Evolutionary conservation across 306 rosid species (phyloP).

Genomic region (Cicer chorassanicum): DNA sequence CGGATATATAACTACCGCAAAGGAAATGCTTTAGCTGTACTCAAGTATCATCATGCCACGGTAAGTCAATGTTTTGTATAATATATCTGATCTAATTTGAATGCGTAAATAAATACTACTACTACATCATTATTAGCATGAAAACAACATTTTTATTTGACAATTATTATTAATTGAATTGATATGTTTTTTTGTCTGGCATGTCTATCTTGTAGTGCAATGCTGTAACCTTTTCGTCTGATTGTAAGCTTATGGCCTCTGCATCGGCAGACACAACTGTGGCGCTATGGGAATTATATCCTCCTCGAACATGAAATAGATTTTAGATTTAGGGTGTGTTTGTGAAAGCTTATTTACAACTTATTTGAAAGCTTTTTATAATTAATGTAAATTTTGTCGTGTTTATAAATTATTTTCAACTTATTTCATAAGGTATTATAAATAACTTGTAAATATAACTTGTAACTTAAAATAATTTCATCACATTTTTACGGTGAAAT

Average conservation of each 20-base stretch:
- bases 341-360: not conserved
- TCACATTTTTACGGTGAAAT: not conserved
- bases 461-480: not conserved
- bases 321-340: not conserved
- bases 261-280: constrained; percentile 87
- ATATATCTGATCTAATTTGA: constrained; percentile 34
- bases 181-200: constrained; percentile 21
- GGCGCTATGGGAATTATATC: constrained; percentile 92
- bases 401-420: not conserved
- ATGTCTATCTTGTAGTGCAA: constrained; percentile 66
- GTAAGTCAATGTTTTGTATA: constrained; percentile 51
- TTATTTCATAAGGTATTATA: not conserved
- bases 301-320: constrained; percentile 63
- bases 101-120: not conserved
- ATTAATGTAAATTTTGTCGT: not conserved
- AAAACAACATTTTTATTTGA: constrained; percentile 17
- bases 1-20: constrained; percentile 81
- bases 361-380: not conserved
- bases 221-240: constrained; percentile 72
- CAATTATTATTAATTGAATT: not conserved
- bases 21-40: constrained; percentile 81
- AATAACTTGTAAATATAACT: not conserved
- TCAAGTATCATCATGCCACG: constrained; percentile 88
- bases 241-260: constrained; percentile 85
- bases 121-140: constrained; percentile 14